phyloP scores from a whole-genome alignment of 371 early-diverging fungal genomes.

The Encephalitozoon intestinalis region DNA sequence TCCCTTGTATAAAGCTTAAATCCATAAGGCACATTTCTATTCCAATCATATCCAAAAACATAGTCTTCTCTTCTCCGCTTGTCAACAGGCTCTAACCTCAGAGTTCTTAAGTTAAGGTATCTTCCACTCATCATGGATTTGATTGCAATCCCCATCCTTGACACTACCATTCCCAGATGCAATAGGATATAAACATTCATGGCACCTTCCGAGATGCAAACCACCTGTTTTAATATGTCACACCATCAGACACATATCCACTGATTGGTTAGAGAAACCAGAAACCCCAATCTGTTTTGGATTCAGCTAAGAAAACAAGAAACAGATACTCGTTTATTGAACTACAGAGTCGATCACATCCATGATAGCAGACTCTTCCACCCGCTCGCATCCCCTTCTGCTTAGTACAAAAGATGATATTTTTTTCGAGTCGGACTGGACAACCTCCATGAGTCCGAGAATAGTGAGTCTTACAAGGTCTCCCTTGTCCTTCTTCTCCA shows the following conservation, averaged over 20 bases:
- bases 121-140: neutral
- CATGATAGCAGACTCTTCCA: neutral
- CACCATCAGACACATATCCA: neutral
- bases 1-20: neutral
- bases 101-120: neutral
- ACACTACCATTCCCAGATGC: neutral
- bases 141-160: neutral
- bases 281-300: neutral
- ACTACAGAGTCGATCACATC: constrained; percentile 14
- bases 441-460: constrained; percentile 32
- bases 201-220: neutral
- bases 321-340: neutral
- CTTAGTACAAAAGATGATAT: constrained; percentile 30
- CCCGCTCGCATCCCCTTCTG: constrained; percentile 6
- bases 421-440: constrained; percentile 46
- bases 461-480: constrained; percentile 14
- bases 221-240: neutral
- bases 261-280: neutral
- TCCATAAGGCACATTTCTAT: neutral
- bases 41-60: neutral
- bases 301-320: neutral
- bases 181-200: neutral
- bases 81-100: neutral
- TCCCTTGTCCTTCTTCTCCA: constrained; percentile 18
- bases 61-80: neutral